phyloP scores from a whole-genome alignment of 371 early-diverging fungal species.

The Capillidium heterosporum region DNA sequence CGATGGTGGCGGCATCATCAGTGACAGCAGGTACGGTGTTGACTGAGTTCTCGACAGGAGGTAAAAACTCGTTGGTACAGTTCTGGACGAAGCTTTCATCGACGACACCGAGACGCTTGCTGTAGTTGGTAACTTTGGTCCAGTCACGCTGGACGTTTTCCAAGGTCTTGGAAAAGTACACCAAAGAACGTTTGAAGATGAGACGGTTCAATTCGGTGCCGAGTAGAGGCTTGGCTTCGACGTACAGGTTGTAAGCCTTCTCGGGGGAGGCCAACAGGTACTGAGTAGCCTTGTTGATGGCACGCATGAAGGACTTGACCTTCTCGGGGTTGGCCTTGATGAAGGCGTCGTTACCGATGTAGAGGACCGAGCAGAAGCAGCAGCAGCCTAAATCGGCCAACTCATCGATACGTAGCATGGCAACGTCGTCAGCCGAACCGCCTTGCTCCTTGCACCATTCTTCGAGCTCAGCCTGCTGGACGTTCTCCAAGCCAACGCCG shows the following conservation, averaged over 20 bases:
- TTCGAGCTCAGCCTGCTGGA: slow-evolving; percentile 47
- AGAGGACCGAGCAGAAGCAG: slow-evolving; percentile 45
- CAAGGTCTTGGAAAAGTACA: slow-evolving; percentile 34
- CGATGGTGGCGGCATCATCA: no score
- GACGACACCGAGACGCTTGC: slow-evolving; percentile 34
- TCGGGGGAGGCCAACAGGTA: slow-evolving; percentile 30
- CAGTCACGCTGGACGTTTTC: slow-evolving; percentile 46
- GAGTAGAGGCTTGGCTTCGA: slow-evolving; percentile 39
- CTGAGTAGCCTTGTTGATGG: slow-evolving; percentile 29
- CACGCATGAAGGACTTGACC: slow-evolving; percentile 29
- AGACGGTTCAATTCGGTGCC: slow-evolving; percentile 27
- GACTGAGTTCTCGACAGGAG: neutral
- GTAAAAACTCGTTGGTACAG: slow-evolving; percentile 33
- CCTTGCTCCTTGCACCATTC: slow-evolving; percentile 36
- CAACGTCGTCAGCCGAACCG: slow-evolving; percentile 26
- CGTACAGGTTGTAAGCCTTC: slow-evolving; percentile 26
- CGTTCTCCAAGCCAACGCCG: slow-evolving; percentile 50
- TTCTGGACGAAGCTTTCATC: slow-evolving; percentile 32
- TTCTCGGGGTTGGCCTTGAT: slow-evolving; percentile 33
- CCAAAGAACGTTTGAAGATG: slow-evolving; percentile 41
- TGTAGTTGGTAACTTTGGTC: slow-evolving; percentile 45
- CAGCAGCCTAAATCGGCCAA: slow-evolving; percentile 42
- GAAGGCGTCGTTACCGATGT: slow-evolving; percentile 42
- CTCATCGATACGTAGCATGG: slow-evolving; percentile 46
- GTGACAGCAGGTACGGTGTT: no score